phyloP scores from a whole-genome alignment of 75 land plant genomes.

The Selaginella tamariscina region DNA sequence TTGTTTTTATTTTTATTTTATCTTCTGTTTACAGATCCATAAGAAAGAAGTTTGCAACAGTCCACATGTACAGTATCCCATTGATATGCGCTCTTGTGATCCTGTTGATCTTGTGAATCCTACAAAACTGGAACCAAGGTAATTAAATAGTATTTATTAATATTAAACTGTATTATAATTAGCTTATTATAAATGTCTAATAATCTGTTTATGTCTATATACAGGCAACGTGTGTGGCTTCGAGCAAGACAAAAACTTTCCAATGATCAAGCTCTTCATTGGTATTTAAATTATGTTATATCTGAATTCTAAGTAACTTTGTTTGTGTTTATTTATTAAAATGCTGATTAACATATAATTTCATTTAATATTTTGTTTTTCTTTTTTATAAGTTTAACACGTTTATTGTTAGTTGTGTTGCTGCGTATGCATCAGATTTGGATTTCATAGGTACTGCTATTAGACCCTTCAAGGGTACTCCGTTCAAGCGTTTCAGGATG shows the following conservation, averaged over 20 bases:
- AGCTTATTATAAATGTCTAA: neutral
- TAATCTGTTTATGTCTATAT: constrained; percentile 1
- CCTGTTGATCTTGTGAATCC: constrained; percentile 29
- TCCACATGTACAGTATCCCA: constrained; percentile 49
- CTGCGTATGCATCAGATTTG: constrained; percentile 82
- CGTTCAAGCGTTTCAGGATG: constrained; percentile 33
- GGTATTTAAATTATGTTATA: constrained; percentile 32
- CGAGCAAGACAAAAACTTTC: constrained; percentile 80
- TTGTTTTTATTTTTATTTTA: neutral
- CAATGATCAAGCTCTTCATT: constrained; percentile 90
- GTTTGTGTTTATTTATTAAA: neutral
- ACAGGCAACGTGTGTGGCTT: constrained; percentile 76
- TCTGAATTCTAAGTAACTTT: neutral
- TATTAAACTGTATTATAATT: neutral
- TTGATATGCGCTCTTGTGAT: constrained; percentile 69
- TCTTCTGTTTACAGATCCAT: constrained; percentile 34
- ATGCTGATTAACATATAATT: neutral
- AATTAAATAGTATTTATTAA: neutral
- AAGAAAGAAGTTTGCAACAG: constrained; percentile 47
- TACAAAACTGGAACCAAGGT: constrained; percentile 60
- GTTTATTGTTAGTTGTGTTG: constrained; percentile 63
- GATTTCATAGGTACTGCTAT: constrained; percentile 43
- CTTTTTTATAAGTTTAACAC: neutral
- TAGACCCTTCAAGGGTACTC: constrained; percentile 51
- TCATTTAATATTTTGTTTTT: neutral